Conservation (phyloP, 306 rosid genomes). For the Neltuma alba region DNA sequence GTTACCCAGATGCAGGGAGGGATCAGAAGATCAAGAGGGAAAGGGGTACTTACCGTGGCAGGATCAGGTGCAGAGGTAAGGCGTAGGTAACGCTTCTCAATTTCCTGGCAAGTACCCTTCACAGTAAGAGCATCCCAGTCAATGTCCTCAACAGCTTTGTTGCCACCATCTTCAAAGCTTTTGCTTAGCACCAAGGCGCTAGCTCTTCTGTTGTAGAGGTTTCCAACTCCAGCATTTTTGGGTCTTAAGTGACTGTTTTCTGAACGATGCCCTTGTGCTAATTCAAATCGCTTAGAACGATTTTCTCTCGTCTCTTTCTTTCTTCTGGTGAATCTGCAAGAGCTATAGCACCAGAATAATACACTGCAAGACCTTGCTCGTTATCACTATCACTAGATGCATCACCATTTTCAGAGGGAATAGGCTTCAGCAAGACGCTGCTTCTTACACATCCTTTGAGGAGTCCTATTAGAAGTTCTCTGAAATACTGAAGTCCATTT, state of each 20-base stretch:
- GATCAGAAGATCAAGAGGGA: not conserved
- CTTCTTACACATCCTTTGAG: constrained; percentile 73
- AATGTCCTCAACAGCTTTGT: constrained; percentile 96
- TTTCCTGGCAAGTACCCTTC: constrained; percentile 97
- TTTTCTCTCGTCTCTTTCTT: constrained; percentile 88
- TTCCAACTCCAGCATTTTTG: constrained; percentile 68
- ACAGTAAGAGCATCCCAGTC: constrained; percentile 99
- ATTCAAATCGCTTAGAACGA: constrained; percentile 94
- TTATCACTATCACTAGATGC: constrained; percentile 90
- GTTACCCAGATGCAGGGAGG: not conserved
- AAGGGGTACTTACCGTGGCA: constrained; percentile 61
- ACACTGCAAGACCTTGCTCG: constrained; percentile 74
- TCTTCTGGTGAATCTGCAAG: constrained; percentile 85
- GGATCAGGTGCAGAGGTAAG: constrained; percentile 99
- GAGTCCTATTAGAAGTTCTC: constrained; percentile 56
- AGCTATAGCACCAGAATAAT: constrained; percentile 74
- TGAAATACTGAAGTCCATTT: constrained; percentile 60
- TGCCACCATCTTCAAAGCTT: constrained; percentile 72
- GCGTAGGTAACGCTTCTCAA: constrained; percentile 95
- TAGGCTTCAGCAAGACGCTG: constrained; percentile 67
- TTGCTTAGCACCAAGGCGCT: constrained; percentile 78
- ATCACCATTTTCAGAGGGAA: constrained; percentile 63
- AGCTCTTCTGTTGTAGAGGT: constrained; percentile 75
- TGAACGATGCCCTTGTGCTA: constrained; percentile 66
- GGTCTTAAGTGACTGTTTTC: constrained; percentile 62